phyloP scores from a whole-genome alignment of 352 stramenopile species.

The Thraustotheca clavata region DNA sequence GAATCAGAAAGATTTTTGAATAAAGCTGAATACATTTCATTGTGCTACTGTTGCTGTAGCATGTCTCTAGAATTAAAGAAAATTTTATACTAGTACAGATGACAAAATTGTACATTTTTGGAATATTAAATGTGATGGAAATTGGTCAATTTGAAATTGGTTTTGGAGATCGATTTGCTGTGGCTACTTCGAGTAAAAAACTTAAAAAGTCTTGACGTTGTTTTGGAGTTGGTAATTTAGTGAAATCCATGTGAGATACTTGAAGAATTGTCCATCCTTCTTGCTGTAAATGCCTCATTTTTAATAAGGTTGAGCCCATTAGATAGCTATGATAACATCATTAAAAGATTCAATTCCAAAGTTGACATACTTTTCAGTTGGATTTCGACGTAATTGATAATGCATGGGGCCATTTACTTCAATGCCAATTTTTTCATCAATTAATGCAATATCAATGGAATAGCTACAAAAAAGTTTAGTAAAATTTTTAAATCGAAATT shows the following conservation, averaged over 20 bases:
- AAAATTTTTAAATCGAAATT: background rate
- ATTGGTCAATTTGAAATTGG: no score
- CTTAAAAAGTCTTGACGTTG: constrained; percentile 13
- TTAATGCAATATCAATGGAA: constrained; percentile 18
- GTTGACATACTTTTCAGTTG: background rate
- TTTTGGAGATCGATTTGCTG: background rate
- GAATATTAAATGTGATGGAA: no score
- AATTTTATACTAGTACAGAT: no score
- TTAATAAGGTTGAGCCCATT: constrained; percentile 10
- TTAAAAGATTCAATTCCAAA: background rate
- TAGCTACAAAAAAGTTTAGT: background rate
- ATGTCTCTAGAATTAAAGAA: no score
- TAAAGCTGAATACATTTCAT: no score
- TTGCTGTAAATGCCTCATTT: constrained; percentile 12
- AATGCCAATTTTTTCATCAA: constrained; percentile 18
- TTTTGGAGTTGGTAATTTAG: constrained; percentile 1
- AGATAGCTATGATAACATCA: background rate
- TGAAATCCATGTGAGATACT: constrained; percentile 14
- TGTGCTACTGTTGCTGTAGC: no score
- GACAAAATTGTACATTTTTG: no score
- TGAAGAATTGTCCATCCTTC: constrained; percentile 13
- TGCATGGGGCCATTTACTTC: constrained; percentile 20
- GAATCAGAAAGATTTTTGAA: no score
- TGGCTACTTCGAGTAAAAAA: constrained; percentile 13
- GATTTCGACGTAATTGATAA: constrained; percentile 15